A percentile compares a stretch with the other conserved stretches of the same genome.
phyloP scores from a whole-genome alignment of 2,329 filamentous ascomycete species.

The Sphaerulina populicola region DNA sequence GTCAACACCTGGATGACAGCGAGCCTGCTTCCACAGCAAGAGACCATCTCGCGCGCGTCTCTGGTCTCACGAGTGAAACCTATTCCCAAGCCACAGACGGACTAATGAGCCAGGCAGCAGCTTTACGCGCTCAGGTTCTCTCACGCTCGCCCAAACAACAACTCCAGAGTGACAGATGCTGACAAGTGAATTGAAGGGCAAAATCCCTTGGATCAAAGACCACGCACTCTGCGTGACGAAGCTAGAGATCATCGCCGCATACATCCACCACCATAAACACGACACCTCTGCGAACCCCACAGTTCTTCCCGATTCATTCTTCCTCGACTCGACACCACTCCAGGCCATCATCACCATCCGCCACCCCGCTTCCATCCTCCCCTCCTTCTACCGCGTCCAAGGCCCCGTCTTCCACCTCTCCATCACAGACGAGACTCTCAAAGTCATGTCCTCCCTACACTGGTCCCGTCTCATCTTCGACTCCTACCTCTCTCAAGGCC shows the following conservation, averaged over 20 bases:
- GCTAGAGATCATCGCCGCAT: not conserved
- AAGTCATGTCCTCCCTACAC: not conserved
- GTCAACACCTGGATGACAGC: not conserved
- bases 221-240: not conserved
- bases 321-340: not conserved
- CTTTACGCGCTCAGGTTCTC: not conserved
- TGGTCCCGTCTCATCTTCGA: not conserved
- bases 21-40: not conserved
- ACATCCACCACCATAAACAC: not conserved
- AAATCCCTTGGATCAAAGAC: not conserved
- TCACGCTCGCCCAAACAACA: no score
- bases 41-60: not conserved
- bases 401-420: not conserved
- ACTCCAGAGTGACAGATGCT: not conserved
- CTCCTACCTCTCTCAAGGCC: not conserved
- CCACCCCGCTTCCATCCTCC: slow-evolving; percentile 35
- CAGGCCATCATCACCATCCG: slow-evolving; percentile 33
- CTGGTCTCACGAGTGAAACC: not conserved
- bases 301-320: not conserved
- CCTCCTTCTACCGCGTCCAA: slow-evolving; percentile 31
- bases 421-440: not conserved
- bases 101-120: not conserved
- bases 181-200: not conserved
- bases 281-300: not conserved
- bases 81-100: not conserved